These are phyloP conservation scores for Populus pruinosa DNA, from an alignment of 345 rosid genomes.

Conservation along the genomic window DNA sequence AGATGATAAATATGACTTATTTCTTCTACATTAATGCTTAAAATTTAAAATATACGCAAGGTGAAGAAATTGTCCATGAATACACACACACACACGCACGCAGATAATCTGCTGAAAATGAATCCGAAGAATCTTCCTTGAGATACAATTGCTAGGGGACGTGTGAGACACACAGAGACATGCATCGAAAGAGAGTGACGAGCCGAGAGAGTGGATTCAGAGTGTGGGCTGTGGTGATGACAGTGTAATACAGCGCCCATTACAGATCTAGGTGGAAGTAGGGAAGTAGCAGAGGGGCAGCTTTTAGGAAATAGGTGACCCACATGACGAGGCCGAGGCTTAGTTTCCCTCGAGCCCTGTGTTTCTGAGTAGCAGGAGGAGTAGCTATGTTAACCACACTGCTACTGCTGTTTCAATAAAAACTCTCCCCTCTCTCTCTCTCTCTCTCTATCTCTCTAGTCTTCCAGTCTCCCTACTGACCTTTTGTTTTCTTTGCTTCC, in stretches of 20 bases:
- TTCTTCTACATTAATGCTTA: too few relatives aligned
- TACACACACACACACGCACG: too few relatives aligned
- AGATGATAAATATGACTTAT: too few relatives aligned
- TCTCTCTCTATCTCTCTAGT: slow-evolving; percentile 7
- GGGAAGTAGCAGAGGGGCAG: not conserved
- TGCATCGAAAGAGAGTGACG: not conserved
- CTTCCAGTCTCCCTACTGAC: not conserved
- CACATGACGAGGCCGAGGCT: not conserved
- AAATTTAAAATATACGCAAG: too few relatives aligned
- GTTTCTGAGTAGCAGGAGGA: not conserved
- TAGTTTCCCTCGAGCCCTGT: slow-evolving; percentile 28
- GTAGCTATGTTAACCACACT: not conserved
- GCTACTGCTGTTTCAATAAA: slow-evolving; percentile 8
- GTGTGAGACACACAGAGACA: too few relatives aligned
- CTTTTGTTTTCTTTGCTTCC: not conserved
- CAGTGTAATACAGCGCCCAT: slow-evolving; percentile 9
- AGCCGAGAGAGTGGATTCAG: not conserved
- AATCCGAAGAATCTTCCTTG: too few relatives aligned
- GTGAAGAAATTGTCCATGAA: too few relatives aligned
- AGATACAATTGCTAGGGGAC: too few relatives aligned
- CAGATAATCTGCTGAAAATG: too few relatives aligned
- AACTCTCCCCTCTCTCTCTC: slow-evolving; percentile 13
- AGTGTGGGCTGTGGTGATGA: not conserved
- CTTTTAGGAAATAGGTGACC: not conserved
- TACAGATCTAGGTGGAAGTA: not conserved